Percentiles rank a stretch among this genome's conserved stretches.
phyloP scores from a whole-genome alignment of 805 yeast genomes.

The Metschnikowia gelsemii region DNA sequence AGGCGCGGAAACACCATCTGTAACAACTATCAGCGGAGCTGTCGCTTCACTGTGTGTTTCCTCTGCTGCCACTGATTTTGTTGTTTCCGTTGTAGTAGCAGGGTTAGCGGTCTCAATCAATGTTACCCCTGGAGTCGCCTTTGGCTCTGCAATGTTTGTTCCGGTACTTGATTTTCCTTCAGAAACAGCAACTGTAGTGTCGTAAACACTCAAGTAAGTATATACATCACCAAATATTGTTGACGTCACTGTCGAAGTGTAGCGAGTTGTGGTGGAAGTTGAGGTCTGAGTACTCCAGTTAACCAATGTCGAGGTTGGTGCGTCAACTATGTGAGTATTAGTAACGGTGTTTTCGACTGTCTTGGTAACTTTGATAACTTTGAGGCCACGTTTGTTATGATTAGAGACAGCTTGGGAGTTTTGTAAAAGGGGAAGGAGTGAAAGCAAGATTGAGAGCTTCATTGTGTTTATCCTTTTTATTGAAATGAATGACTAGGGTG shows the following conservation, averaged over 20 bases:
- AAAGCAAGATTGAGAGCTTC: constrained; percentile 14
- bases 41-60: no score
- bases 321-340: constrained; percentile 32
- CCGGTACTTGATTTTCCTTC: not conserved
- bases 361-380: constrained; percentile 33
- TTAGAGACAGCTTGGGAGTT: constrained; percentile 10
- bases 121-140: not conserved
- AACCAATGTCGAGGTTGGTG: constrained; percentile 30
- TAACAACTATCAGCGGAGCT: no score
- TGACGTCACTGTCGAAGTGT: constrained; percentile 45
- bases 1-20: no score
- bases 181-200: not conserved
- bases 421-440: constrained; percentile 12
- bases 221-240: constrained; percentile 40
- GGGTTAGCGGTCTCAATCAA: constrained; percentile 4
- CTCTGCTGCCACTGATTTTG: no score
- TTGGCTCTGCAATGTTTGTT: not conserved
- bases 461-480: constrained; percentile 1
- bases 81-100: constrained; percentile 30
- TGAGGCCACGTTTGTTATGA: constrained; percentile 18
- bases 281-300: constrained; percentile 30
- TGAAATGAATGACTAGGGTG: constrained; percentile 16
- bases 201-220: constrained; percentile 28
- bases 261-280: constrained; percentile 39
- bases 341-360: constrained; percentile 39